These are phyloP conservation scores for Hyphopichia burtonii DNA, from an alignment of 1,139 yeast genomes.

Conservation along the genomic window DNA sequence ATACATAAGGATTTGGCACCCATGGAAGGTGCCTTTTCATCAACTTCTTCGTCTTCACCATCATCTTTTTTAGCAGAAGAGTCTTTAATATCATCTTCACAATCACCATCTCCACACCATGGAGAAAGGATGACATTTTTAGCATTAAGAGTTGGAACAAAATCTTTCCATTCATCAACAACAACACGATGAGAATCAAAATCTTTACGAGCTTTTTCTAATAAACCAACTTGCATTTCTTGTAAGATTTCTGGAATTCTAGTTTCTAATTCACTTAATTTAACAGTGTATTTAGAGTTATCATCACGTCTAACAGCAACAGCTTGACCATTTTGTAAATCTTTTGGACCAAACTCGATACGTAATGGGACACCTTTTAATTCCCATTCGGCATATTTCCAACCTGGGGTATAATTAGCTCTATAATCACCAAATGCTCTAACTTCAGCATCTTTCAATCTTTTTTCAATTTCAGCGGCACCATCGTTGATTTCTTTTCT, in stretches of 20 bases:
- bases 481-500: conserved; percentile 69
- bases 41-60: conserved; percentile 82
- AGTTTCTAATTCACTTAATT: conserved; percentile 63
- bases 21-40: conserved; percentile 97
- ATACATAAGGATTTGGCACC: conserved; percentile 99
- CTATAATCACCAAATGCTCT: conserved; percentile 86
- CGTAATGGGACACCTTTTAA: conserved; percentile 94
- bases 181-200: conserved; percentile 80
- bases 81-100: conserved; percentile 97
- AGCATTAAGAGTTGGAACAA: conserved; percentile 87
- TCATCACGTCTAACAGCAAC: conserved; percentile 93
- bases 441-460: conserved; percentile 56
- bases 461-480: conserved; percentile 63
- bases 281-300: conserved; percentile 68
- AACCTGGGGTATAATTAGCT: conserved; percentile 95
- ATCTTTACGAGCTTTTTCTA: conserved; percentile 71
- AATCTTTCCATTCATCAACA: conserved; percentile 86
- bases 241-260: conserved; percentile 76
- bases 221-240: conserved; percentile 74
- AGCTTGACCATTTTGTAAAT: conserved; percentile 74
- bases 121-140: conserved; percentile 91
- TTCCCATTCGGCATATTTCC: conserved; percentile 98
- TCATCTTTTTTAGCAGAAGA: conserved; percentile 80
- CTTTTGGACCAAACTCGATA: conserved; percentile 95
- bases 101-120: conserved; percentile 93